Conservation (phyloP, 208 protist species). For the Plasmodiophora brassicae region DNA sequence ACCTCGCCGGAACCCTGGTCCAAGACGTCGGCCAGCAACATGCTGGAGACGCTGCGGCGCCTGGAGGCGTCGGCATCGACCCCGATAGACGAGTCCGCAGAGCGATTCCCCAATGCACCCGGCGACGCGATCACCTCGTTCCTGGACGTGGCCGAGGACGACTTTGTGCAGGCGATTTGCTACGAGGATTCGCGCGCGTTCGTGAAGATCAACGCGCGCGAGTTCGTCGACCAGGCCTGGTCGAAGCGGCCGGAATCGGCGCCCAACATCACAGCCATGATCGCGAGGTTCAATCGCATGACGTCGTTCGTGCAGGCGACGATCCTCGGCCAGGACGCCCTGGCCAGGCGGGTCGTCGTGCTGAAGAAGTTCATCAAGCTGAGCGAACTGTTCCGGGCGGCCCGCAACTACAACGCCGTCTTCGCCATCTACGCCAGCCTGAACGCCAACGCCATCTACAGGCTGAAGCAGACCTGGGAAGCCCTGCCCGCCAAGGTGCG, state of each 20-base stretch:
- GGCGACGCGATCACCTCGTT: not conserved
- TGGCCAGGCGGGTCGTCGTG: not conserved
- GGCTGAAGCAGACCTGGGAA: slow-evolving; percentile 17
- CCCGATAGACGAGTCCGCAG: not conserved
- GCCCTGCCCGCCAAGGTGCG: not conserved
- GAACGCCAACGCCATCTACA: slow-evolving; percentile 1
- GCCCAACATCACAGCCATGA: not conserved
- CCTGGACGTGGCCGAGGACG: not conserved
- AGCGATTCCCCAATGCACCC: not conserved
- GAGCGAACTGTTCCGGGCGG: not conserved
- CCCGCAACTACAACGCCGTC: not conserved
- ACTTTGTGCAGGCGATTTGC: not conserved
- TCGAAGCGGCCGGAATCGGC: not conserved
- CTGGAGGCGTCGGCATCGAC: not conserved
- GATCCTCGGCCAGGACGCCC: not conserved
- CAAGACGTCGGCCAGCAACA: not conserved
- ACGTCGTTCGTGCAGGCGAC: not conserved
- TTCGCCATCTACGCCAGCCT: not conserved
- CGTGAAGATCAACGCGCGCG: not conserved
- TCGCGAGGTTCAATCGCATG: not conserved
- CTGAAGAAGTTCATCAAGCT: not conserved
- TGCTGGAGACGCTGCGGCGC: not conserved
- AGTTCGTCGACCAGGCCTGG: slow-evolving; percentile 6
- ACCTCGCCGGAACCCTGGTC: not conserved
- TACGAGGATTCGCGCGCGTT: not conserved